Base-by-base conservation (phyloP, 805 yeast species). In the Middelhovenomyces tepae region DNA sequence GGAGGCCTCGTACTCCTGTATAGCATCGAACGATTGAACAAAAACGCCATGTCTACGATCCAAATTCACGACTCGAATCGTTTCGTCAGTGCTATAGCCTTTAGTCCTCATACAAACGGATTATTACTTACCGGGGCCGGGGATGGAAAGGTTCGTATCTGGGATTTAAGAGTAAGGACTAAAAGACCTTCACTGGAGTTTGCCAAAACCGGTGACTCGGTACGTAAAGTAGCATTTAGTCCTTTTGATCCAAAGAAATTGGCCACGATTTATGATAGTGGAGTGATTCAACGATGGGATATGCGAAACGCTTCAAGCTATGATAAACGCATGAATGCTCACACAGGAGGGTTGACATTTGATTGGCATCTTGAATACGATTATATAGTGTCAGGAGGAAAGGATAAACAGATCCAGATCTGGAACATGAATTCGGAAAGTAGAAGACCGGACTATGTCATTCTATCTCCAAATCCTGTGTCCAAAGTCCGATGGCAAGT, bases 351-450 rank as follows among this genome's bases (percentile, higher is more conserved):
- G 0, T 61, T 87, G 11, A 73, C 93, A 4, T 56, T 91, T 4
- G 86, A 84, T 47, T 86, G 94, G 77, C 95, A 87, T 50, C 94
- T 93, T 0, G 77, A 75, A 23, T 53, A 67, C 22, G 94, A 87
- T 42, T 82, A 78, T 47, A 70, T 91, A 14, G 77, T 78, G 4
- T 83, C 95, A 14, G 96, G 96, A 10, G 98, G 98, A 5, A 67
- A 96, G 47, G 98, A 91, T 56, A 78, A 80, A 34, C 78, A 76
- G 44, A 64, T 81, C 22, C 84, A 81, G 40, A 74, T 81, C 3
- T 84, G 93, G 89, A 78, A 71, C 47, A 60, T 74, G 68, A 50
- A 54, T 7, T 45, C 59, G 1, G 67, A 59, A 14, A 48, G 34
- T 13, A 47, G 39, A 36, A 66, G 59, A 3, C 94, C 96, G 0